A percentile compares a stretch with the other conserved stretches of the same genome.
These are phyloP conservation scores for Heteromeles arbutifolia DNA, from an alignment of 306 rosid species.

Conservation along the genomic window DNA sequence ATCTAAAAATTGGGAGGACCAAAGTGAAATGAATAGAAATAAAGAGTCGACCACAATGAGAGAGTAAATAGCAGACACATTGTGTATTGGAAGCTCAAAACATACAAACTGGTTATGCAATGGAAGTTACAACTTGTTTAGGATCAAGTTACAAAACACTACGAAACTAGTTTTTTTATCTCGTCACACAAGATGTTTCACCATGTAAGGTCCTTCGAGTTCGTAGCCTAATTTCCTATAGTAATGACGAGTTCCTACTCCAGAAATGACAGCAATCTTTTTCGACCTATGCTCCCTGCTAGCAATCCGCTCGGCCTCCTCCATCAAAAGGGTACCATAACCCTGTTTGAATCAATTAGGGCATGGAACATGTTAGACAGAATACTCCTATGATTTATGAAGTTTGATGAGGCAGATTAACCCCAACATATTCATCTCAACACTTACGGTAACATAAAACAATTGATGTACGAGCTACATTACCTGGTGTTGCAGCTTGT, in stretches of 20 bases:
- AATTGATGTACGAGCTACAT: conserved; percentile 4
- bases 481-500: conserved; percentile 97
- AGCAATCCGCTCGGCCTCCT: conserved; percentile 87
- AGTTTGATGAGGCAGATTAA: too few relatives aligned
- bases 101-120: background rate
- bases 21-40: background rate
- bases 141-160: conserved; percentile 30
- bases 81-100: background rate
- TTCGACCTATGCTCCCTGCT: conserved; percentile 70
- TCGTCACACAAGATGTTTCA: conserved; percentile 49
- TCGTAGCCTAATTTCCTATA: conserved; percentile 87
- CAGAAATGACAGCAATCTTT: conserved; percentile 86
- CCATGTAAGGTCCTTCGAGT: conserved; percentile 99
- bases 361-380: background rate
- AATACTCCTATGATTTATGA: background rate
- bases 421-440: background rate
- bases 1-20: too few relatives aligned
- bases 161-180: background rate
- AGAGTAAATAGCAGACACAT: background rate
- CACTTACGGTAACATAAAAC: background rate
- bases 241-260: conserved; percentile 94
- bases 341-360: conserved; percentile 45
- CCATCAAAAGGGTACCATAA: conserved; percentile 95
- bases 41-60: background rate
- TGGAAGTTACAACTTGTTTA: background rate